Evolutionary conservation across 2,329 filamentous ascomycete species (phyloP).

Genomic region (Sphaerulina musiva): DNA sequence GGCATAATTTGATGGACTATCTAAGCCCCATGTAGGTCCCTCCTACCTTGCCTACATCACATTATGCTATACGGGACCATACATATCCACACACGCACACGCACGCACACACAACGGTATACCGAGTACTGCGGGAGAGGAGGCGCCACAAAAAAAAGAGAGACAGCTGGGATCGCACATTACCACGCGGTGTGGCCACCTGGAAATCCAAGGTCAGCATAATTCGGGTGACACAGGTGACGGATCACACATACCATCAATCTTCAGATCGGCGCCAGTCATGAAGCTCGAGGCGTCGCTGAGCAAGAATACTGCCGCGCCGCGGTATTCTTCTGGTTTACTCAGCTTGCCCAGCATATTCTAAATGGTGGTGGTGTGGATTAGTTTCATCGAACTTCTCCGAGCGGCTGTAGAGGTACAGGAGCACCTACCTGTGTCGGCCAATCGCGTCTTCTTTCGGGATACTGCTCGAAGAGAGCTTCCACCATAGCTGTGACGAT

Average conservation of each 20-base stretch:
- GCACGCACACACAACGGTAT: too few relatives aligned
- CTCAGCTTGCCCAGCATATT: conserved; percentile 64
- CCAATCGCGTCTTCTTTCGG: conserved; percentile 63
- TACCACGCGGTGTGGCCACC: neutral
- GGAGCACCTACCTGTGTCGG: conserved; percentile 50
- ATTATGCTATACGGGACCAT: too few relatives aligned
- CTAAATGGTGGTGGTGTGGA: neutral
- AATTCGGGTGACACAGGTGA: neutral
- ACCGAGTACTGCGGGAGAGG: too few relatives aligned
- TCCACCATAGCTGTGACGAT: conserved; percentile 80
- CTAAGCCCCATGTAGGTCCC: too few relatives aligned
- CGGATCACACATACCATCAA: conserved; percentile 41
- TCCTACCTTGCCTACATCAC: too few relatives aligned
- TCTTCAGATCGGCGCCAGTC: conserved; percentile 50
- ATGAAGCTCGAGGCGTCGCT: conserved; percentile 47
- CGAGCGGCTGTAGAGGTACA: neutral
- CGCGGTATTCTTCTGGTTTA: conserved; percentile 35
- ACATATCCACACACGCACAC: too few relatives aligned
- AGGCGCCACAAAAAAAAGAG: neutral
- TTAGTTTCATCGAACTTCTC: neutral
- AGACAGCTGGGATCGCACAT: neutral
- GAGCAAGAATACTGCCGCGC: conserved; percentile 36
- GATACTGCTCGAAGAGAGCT: conserved; percentile 67
- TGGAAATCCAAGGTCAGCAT: neutral
- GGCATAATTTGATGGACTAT: too few relatives aligned